A percentile compares a stretch with the other conserved stretches of the same genome.
These are phyloP conservation scores for Geosiphon pyriformis DNA, from an alignment of 192 early-diverging fungal genomes.

Conservation along the genomic window DNA sequence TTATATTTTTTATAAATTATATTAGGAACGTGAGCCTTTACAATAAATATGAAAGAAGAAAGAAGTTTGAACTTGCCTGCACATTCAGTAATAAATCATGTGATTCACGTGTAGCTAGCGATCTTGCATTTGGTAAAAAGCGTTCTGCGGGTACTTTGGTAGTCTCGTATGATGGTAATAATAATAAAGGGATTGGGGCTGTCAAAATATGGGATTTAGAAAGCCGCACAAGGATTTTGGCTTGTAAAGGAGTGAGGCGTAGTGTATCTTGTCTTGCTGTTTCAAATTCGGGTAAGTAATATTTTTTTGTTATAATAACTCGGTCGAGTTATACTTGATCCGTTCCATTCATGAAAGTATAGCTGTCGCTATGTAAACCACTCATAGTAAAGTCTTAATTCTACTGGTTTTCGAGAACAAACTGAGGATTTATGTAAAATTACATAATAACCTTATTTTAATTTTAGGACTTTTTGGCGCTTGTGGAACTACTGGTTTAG, in stretches of 20 bases:
- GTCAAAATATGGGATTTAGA: not conserved
- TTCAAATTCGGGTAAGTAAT: not conserved
- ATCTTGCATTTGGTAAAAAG: not conserved
- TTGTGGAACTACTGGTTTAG: not conserved
- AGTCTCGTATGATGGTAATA: not conserved
- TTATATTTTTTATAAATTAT: too few species aligned
- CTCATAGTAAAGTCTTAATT: too few species aligned
- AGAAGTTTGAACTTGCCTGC: not conserved
- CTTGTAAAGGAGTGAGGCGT: not conserved
- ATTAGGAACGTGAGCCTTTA: too few species aligned
- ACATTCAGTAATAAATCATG: not conserved
- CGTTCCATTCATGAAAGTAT: too few species aligned
- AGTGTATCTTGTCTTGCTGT: conserved; percentile 8
- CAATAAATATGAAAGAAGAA: not conserved
- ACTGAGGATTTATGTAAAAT: too few species aligned
- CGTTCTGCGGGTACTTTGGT: not conserved
- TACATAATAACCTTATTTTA: too few species aligned
- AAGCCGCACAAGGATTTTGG: not conserved
- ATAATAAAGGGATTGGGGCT: not conserved
- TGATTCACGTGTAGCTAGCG: not conserved
- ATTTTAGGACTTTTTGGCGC: too few species aligned
- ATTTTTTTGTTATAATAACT: too few species aligned
- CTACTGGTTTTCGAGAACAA: too few species aligned
- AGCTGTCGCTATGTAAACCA: too few species aligned
- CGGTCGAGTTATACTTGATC: too few species aligned